Base-by-base conservation (phyloP, 768 basidiomycete genomes). In the Sistotremastrum suecicum region DNA sequence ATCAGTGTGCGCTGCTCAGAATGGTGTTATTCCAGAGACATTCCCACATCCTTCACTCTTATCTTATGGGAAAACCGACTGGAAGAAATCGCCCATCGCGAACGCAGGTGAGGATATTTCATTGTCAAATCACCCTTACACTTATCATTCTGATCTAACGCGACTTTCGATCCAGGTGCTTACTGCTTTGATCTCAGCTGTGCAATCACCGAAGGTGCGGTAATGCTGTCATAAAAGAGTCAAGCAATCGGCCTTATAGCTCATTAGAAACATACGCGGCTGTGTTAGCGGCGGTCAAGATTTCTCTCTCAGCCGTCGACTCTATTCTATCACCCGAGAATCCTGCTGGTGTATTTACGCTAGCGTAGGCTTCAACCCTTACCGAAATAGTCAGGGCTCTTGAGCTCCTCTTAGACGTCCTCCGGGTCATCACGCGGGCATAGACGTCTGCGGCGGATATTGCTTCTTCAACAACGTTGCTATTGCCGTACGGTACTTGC, bases 391-490 rank as follows among this genome's bases (percentile, higher is more conserved):
- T 33, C 12, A 29, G 30, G 20, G 29, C 20, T 20, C 20, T 8
- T 28, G 39, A 10, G 32, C n/a, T 33, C 12, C 30, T 48, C 39
- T 11, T 39, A 60, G 53, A 33, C 58, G 62, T 1, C 63, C 63
- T 2, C 63, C 63, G 0, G 63, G 61, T 3, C 63, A 63, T 41
- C 63, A 64, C 41, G 58, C 63, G 2, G 53, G 60, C 2, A 43
- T 49, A 1, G 35, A 50, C 0, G 43, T 63, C 30, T 58, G 58
- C 44, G 63, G 63, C 9, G 62, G 63, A 4, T 66, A 65, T 46
- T 64, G 63, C 49, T 63, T 55, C 50, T 39, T 65, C 42, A 60
- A 60, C 41, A 62, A 62, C 28, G 57, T 53, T 9, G 59, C 60
- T 6, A 56, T 64, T 42, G 60, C 63, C 1, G 56, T 59, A n/a